Base-by-base conservation (phyloP, 768 basidiomycete species). In the Psilocybe tampanensis region DNA sequence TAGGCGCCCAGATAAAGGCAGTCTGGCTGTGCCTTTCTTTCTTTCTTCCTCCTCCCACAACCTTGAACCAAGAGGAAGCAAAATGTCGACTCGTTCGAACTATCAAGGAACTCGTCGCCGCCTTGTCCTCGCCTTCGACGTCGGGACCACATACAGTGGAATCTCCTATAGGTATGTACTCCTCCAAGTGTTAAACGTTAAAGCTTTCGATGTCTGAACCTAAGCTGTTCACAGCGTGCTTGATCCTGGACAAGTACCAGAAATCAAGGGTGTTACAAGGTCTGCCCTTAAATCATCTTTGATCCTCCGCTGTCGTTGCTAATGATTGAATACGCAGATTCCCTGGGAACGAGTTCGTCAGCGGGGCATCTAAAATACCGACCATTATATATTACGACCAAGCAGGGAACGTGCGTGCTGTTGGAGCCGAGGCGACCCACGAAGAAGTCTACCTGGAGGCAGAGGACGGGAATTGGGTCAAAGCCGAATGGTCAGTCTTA, bases 381-480 rank as follows among this genome's bases (percentile, higher is more conserved):
- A n/a, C n/a, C n/a, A n/a, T n/a, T n/a, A n/a, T n/a, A n/a, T n/a
- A n/a, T n/a, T n/a, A n/a, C n/a, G n/a, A n/a, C n/a, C n/a, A n/a
- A n/a, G n/a, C n/a, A n/a, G n/a, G n/a, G n/a, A n/a, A n/a, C n/a
- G n/a, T n/a, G n/a, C n/a, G n/a, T n/a, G n/a, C n/a, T n/a, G n/a
- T n/a, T n/a, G n/a, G n/a, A n/a, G 80, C 80, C 15, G 80, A 81
- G 63, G 75, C 80, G 1, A 65, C 72, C 19, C 68, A 69, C 13
- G 74, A 80, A 23, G 72, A 72, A 29, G 67, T 78, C 32, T 61
- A 69, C 2, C 73, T 76, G 42, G 66, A 63, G 44, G 78, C 77
- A 3, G 74, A 78, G 54, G 77, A 79, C 6, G 74, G 78, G 78
- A 79, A 64, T 77, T 77, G n/a, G n/a, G n/a, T n/a, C n/a, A n/a